Evolutionary conservation across 1,284 basidiomycete genomes (phyloP).

Genomic region (Apiotrichum brassicae): DNA sequence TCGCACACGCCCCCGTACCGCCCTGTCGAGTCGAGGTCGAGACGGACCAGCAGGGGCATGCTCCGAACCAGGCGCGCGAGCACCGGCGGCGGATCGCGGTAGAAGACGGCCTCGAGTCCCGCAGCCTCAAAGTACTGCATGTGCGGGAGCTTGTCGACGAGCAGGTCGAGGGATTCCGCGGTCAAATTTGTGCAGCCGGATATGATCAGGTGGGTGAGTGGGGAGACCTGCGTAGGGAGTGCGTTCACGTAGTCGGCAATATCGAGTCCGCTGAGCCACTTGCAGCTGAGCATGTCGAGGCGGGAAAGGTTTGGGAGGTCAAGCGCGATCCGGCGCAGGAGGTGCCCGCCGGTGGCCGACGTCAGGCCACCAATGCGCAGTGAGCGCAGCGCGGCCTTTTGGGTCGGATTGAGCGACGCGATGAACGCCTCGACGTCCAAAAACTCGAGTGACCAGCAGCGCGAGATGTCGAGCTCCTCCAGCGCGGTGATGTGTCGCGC

Average conservation of each 20-base stretch:
- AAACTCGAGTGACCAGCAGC: slow-evolving; percentile 64
- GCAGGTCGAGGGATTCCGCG: slow-evolving; percentile 62
- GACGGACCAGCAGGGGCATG: slow-evolving; percentile 61
- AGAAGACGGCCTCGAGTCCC: slow-evolving; percentile 51
- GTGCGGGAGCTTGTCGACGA: slow-evolving; percentile 64
- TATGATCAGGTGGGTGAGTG: slow-evolving; percentile 68
- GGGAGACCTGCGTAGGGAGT: slow-evolving; percentile 30
- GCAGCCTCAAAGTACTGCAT: slow-evolving; percentile 79
- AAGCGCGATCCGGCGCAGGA: slow-evolving; percentile 57
- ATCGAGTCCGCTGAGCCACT: slow-evolving; percentile 10
- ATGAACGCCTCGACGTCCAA: slow-evolving; percentile 50
- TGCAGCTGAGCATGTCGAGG: slow-evolving; percentile 70
- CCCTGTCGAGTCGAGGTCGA: slow-evolving; percentile 77
- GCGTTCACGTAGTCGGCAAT: slow-evolving; percentile 49
- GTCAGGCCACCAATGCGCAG: slow-evolving; percentile 63
- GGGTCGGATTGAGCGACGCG: slow-evolving; percentile 32
- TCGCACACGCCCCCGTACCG: slow-evolving; percentile 60
- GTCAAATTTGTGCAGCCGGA: slow-evolving; percentile 70
- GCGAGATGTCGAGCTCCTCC: slow-evolving; percentile 61
- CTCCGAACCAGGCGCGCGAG: slow-evolving; percentile 9
- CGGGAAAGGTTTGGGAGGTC: slow-evolving; percentile 67
- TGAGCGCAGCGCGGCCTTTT: slow-evolving; percentile 13
- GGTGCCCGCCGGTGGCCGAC: slow-evolving; percentile 48
- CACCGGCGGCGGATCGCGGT: slow-evolving; percentile 17
- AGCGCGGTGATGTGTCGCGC: slow-evolving; percentile 56